Conservation (phyloP, 2,329 filamentous ascomycete genomes). For the Periglandula ipomoeae region DNA sequence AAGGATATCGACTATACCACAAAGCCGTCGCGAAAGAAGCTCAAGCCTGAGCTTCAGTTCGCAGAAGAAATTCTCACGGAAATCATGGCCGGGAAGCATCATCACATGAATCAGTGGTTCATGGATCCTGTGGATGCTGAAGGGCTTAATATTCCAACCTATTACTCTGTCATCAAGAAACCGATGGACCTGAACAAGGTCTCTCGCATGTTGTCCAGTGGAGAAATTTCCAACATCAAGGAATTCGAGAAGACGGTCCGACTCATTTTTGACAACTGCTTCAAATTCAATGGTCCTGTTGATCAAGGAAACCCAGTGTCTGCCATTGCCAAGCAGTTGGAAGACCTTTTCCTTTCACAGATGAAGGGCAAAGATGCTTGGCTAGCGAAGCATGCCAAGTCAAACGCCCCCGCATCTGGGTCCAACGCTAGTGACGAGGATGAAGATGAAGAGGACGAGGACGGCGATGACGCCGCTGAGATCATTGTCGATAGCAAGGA, state of each 20-base stretch:
- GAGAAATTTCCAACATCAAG: constrained; percentile 71
- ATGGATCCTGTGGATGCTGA: constrained; percentile 83
- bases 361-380: constrained; percentile 75
- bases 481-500: constrained; percentile 31
- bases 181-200: constrained; percentile 94
- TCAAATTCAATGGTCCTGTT: constrained; percentile 67
- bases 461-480: constrained; percentile 29
- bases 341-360: constrained; percentile 64
- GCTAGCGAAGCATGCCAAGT: constrained; percentile 63
- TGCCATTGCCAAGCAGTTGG: constrained; percentile 59
- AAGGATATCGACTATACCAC: constrained; percentile 84
- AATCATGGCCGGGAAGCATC: constrained; percentile 65
- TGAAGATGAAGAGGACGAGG: constrained; percentile 62
- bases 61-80: constrained; percentile 75
- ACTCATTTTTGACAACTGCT: constrained; percentile 83
- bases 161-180: constrained; percentile 89
- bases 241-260: constrained; percentile 80
- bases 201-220: constrained; percentile 62
- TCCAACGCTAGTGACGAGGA: constrained; percentile 63
- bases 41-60: constrained; percentile 81
- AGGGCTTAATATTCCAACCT: constrained; percentile 84
- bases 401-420: constrained; percentile 42
- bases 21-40: constrained; percentile 74
- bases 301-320: constrained; percentile 60
- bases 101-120: constrained; percentile 62